Base-by-base conservation (phyloP, 1,284 basidiomycete species). In the Ganoderma multipileum region DNA sequence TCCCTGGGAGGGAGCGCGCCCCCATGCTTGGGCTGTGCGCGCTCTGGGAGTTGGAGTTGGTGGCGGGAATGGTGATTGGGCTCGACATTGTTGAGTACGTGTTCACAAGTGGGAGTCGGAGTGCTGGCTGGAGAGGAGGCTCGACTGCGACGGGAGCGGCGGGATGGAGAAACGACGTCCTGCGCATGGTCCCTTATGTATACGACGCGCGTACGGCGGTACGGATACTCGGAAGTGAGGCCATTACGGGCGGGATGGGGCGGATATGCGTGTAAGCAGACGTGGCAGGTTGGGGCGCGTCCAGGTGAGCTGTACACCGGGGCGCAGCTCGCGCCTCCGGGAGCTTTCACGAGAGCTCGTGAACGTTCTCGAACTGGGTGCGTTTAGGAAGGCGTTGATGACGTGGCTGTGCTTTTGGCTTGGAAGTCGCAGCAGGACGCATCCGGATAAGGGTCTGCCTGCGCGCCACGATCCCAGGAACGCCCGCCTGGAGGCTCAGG, bases 11-110 rank as follows among this genome's bases (percentile, higher is more conserved):
- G 23, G 73, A 70, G 68, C 54, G 63, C n/a, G 72, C 39, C 18
- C 42, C 38, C n/a, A 55, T 41, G 58, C 39, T 60, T 23, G 38
- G 58, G 58, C 58, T 28, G 54, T 41, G 28, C 28, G 38, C 67
- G 59, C 58, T 60, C 30, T 60, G 52, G 30, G 8, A 20, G 52
- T 30, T 12, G 52, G 52, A 30, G 58, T 65, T 33, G 63, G 68
- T 14, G 61, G 63, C 65, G 55, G 18, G 39, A 16, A 78, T 73
- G 52, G 74, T 71, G 61, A 77, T 74, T 23, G 77, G 76, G 75
- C 73, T 76, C 69, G 76, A 77, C 77, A 78, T 78, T 58, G 65
- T 62, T 16, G 11, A 33, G 33, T 12, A 58, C 20, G 33, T n/a
- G 58, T 60, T 41, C 65, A 65, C 50, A 59, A 63, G 23, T 47